A percentile compares a stretch with the other conserved stretches of the same genome.
These are phyloP conservation scores for Hygrophoropsis aurantiaca DNA, from an alignment of 768 basidiomycete genomes.

Conservation along the genomic window DNA sequence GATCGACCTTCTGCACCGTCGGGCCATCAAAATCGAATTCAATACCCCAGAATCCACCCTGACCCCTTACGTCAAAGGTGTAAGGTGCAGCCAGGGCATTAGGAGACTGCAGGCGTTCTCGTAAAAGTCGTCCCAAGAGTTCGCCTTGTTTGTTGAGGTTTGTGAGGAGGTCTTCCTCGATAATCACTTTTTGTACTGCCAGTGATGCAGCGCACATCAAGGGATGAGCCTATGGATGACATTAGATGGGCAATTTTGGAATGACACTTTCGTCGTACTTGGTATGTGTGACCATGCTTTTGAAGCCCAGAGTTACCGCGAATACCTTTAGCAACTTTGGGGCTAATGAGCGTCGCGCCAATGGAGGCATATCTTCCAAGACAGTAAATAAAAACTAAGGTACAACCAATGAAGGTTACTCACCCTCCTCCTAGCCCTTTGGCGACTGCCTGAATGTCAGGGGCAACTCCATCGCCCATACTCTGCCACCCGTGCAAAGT, in stretches of 20 bases:
- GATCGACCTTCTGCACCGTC: conserved; percentile 43
- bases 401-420: conserved; percentile 16
- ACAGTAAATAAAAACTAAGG: conserved; percentile 1
- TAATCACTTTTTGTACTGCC: conserved; percentile 76
- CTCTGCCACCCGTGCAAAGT: conserved; percentile 86
- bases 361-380: conserved; percentile 69
- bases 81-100: conserved; percentile 62
- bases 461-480: conserved; percentile 72
- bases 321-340: conserved; percentile 69
- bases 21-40: conserved; percentile 70
- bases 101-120: conserved; percentile 51
- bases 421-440: conserved; percentile 91
- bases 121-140: conserved; percentile 57
- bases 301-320: conserved; percentile 66
- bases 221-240: conserved; percentile 57
- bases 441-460: conserved; percentile 86
- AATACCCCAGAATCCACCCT: conserved; percentile 80
- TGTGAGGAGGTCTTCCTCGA: conserved; percentile 66
- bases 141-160: conserved; percentile 61
- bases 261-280: conserved; percentile 38
- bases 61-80: conserved; percentile 79
- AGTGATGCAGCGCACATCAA: conserved; percentile 76
- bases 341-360: conserved; percentile 77
- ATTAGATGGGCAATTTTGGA: neutral
- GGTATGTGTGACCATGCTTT: conserved; percentile 88